Evolutionary conservation across 441 rosid genomes (phyloP).

Genomic region (Adansonia rubrostipa): DNA sequence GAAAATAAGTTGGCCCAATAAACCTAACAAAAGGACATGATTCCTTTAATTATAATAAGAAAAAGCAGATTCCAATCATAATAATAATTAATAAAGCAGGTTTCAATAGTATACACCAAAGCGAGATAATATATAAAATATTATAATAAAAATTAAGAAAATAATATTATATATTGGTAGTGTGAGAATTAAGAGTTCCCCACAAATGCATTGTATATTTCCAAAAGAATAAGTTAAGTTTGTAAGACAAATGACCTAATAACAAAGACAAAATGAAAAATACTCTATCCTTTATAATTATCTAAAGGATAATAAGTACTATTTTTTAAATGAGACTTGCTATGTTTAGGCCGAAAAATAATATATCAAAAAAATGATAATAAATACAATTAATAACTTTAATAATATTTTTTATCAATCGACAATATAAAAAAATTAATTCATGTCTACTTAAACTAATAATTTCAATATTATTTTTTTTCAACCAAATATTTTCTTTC

Average conservation of each 20-base stretch:
- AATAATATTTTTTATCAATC: not conserved
- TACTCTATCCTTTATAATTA: not conserved
- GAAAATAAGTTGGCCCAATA: conserved; percentile 2
- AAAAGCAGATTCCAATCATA: conserved; percentile 20
- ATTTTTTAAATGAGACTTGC: not conserved
- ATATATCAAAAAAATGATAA: too few species aligned
- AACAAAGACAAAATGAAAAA: conserved; percentile 10
- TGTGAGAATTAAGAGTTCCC: not conserved
- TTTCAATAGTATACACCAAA: not conserved
- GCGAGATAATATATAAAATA: not conserved
- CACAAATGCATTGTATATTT: not conserved
- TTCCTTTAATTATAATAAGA: conserved; percentile 2
- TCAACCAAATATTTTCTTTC: too few species aligned
- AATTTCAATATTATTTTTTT: too few species aligned
- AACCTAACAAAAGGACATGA: conserved; percentile 13
- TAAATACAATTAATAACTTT: not conserved
- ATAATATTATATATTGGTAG: not conserved
- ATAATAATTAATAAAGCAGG: not conserved
- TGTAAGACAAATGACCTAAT: conserved; percentile 20
- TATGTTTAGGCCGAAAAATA: too few species aligned
- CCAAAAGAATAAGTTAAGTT: not conserved
- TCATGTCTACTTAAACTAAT: too few species aligned
- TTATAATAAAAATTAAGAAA: too few species aligned
- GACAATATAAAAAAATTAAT: too few species aligned
- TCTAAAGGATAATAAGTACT: not conserved